Evolutionary conservation across 148 eudicot species (phyloP), one percentile per base, ranked within the genome.

Genomic region (Fagopyrum esculentum): DNA sequence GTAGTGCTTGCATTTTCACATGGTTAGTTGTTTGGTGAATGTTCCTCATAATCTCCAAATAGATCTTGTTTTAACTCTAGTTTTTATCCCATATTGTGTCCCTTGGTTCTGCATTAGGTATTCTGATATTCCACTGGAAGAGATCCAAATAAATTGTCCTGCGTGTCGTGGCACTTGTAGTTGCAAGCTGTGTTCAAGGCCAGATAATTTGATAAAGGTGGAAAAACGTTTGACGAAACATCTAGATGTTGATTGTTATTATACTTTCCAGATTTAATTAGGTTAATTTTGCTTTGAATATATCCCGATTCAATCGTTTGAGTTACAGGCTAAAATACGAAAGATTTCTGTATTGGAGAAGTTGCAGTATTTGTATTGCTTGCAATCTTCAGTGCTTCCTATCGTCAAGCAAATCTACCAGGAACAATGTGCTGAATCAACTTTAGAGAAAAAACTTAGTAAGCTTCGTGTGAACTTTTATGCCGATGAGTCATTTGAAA

Each of bases 91-190:
- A 35, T 19, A 6, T 71, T 71, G 35, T 71, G 46, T 47, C 1
- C 13, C 17, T 47, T 71, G 30, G 15, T 15, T 70, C 54, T 71
- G 46, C 9, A 4, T 68, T 70, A 94, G 98, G 89, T 94, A 94
- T 83, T 55, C 91, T 26, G 86, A 83, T 83, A 83, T 89, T 71
- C 81, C 93, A 12, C 30, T 85, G 59, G 89, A 90, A 80, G 97
- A 91, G 76, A 85, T 94, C 73, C 87, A 80, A 80, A 90, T 85
- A 79, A 78, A 76, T 77, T 94, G 98, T 73, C 98, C 98, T 82
- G 97, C 97, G 81, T 94, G 98, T 80, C 96, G 98, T 77, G 97
- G 97, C 77, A 82, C 79, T 74, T 94, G 98, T 83, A 87, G 75
- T 78, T 94, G 98, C 86, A 91, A 87, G 77, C 83, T 88, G 70